phyloP scores from a whole-genome alignment of 2,329 filamentous ascomycete genomes.

The Dothidotthia symphoricarpi region DNA sequence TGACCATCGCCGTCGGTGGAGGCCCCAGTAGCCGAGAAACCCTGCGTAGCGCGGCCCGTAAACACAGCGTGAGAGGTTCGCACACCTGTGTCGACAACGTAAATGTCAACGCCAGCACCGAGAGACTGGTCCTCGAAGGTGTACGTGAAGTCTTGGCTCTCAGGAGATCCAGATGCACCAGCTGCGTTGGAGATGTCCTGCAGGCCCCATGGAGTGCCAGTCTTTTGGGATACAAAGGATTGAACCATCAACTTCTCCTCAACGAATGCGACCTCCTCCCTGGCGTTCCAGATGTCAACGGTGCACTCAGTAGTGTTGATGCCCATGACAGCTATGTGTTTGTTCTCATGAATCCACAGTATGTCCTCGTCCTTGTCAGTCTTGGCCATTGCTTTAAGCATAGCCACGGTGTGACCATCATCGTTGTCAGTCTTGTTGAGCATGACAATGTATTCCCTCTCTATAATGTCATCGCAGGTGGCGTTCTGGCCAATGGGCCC shows the following conservation, averaged over 20 bases:
- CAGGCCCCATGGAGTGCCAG: conserved; percentile 48
- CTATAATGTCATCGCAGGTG: too few species aligned
- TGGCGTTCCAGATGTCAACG: conserved; percentile 39
- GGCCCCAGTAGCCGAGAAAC: conserved; percentile 41
- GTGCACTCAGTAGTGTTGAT: conserved; percentile 44
- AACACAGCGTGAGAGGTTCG: conserved; percentile 49
- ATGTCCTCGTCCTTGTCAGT: conserved; percentile 33
- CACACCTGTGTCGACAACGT: conserved; percentile 52
- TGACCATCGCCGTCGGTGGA: conserved; percentile 47
- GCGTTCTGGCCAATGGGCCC: too few species aligned
- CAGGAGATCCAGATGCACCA: conserved; percentile 32
- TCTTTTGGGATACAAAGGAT: conserved; percentile 28
- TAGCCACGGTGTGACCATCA: conserved; percentile 1
- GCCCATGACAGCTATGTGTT: conserved; percentile 42
- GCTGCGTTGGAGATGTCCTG: conserved; percentile 45
- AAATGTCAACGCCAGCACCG: conserved; percentile 49
- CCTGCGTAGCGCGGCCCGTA: conserved; percentile 43
- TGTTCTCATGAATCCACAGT: conserved; percentile 43
- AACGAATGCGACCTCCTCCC: conserved; percentile 44
- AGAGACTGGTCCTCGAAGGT: conserved; percentile 38
- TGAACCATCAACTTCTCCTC: conserved; percentile 43
- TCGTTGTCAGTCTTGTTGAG: conserved; percentile 16
- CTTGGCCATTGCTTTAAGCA: too few species aligned
- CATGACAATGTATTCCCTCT: conserved; percentile 24
- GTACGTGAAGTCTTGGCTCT: conserved; percentile 44